A percentile compares a stretch with the other conserved stretches of the same genome.
Conservation (phyloP, 2,329 filamentous ascomycete genomes). For the Tolypocladium ovalisporum region DNA sequence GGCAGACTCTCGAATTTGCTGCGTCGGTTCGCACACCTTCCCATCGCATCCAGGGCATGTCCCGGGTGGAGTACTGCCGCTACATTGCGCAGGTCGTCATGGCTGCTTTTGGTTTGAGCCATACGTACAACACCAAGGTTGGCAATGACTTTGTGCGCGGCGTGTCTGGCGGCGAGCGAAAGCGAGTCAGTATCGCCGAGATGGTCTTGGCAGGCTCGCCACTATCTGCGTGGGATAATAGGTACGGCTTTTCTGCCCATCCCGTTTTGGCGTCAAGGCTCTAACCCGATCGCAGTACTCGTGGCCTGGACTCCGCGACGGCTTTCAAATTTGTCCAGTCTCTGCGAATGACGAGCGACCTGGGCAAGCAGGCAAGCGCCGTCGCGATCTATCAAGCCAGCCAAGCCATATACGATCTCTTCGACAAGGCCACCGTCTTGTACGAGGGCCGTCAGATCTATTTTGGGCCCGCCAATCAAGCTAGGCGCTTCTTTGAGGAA, state of each 20-base stretch:
- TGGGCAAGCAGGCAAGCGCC: slow-evolving; percentile 48
- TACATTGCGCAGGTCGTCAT: slow-evolving; percentile 58
- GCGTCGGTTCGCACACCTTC: slow-evolving; percentile 57
- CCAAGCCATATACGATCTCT: slow-evolving; percentile 58
- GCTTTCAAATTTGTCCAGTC: slow-evolving; percentile 64
- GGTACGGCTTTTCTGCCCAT: slow-evolving; percentile 13
- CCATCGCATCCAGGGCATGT: slow-evolving; percentile 51
- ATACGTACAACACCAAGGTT: slow-evolving; percentile 63
- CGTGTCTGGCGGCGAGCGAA: slow-evolving; percentile 60
- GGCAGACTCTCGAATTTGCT: slow-evolving; percentile 64
- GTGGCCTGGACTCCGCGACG: slow-evolving; percentile 62
- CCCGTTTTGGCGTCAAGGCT: neutral
- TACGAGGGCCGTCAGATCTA: slow-evolving; percentile 73
- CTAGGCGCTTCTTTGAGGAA: slow-evolving; percentile 54
- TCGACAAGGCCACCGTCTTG: slow-evolving; percentile 64
- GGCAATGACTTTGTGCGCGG: slow-evolving; percentile 66
- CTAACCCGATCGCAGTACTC: slow-evolving; percentile 31
- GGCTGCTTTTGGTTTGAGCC: slow-evolving; percentile 60
- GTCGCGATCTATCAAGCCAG: slow-evolving; percentile 66
- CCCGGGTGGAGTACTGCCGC: slow-evolving; percentile 45
- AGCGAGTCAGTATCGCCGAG: slow-evolving; percentile 75
- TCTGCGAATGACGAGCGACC: slow-evolving; percentile 53
- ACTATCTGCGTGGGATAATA: slow-evolving; percentile 58
- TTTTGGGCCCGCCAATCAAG: slow-evolving; percentile 51
- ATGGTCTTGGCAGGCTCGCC: slow-evolving; percentile 55